phyloP scores from a whole-genome alignment of 192 early-diverging fungal genomes.

The Entomortierella beljakovae region DNA sequence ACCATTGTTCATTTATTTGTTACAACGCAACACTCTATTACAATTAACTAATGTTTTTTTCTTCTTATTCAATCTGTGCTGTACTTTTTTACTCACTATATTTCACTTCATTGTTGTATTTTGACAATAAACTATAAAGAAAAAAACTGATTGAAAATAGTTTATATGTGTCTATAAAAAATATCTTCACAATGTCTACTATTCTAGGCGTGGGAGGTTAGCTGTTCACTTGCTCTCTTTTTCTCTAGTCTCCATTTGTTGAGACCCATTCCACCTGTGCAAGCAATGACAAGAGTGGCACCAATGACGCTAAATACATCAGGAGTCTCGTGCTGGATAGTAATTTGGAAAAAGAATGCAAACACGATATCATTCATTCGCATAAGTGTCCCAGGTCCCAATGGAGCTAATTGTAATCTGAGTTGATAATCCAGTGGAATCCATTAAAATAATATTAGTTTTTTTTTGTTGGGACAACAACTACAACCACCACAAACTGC shows the following conservation, averaged over 20 bases:
- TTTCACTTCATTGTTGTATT: not conserved
- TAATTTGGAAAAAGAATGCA: constrained; percentile 79
- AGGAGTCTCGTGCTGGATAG: constrained; percentile 76
- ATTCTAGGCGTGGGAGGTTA: no score
- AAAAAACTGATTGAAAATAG: no score
- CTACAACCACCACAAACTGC: not conserved
- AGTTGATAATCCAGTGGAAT: not conserved
- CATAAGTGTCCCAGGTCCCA: constrained; percentile 83
- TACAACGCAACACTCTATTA: no score
- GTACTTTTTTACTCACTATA: not conserved
- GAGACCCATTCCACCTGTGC: constrained; percentile 71
- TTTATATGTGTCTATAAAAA: no score
- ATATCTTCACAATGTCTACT: no score
- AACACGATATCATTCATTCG: constrained; percentile 86
- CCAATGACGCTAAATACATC: constrained; percentile 66
- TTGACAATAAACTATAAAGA: constrained; percentile 1
- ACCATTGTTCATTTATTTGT: not conserved
- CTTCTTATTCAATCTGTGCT: not conserved
- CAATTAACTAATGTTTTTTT: not conserved
- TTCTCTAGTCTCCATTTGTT: constrained; percentile 67
- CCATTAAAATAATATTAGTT: not conserved
- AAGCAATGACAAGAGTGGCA: constrained; percentile 69
- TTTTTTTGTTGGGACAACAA: no score
- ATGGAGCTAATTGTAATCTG: constrained; percentile 76
- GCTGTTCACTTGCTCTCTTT: no score